phyloP scores from a whole-genome alignment of 495 filamentous ascomycete genomes.

The Apiosordaria backusii region DNA sequence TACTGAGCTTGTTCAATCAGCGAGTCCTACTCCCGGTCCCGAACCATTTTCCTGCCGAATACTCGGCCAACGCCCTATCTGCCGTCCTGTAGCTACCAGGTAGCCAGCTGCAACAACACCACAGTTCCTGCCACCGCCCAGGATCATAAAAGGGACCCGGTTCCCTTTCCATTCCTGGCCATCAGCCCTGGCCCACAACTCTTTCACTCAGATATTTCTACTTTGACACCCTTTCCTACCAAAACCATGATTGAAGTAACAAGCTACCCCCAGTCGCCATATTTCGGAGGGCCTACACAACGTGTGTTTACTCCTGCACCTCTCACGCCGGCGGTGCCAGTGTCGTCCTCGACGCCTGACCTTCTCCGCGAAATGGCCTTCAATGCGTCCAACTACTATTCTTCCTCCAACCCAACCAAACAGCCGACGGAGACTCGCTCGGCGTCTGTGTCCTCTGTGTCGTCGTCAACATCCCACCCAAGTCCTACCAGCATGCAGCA shows the following conservation, averaged over 20 bases:
- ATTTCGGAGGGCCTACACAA: conserved; percentile 18
- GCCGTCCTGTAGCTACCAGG: too few relatives aligned
- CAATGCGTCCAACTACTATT: conserved; percentile 10
- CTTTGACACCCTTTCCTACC: neutral
- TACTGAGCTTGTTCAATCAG: neutral
- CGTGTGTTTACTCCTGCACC: conserved; percentile 23
- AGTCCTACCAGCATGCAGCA: conserved; percentile 1
- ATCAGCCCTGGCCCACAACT: neutral
- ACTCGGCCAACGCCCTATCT: neutral
- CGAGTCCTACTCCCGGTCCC: neutral
- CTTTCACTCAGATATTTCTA: neutral
- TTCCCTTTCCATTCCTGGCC: conserved; percentile 1
- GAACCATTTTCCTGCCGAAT: neutral
- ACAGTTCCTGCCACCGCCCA: neutral
- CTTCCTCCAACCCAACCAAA: neutral
- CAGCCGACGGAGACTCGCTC: conserved; percentile 21
- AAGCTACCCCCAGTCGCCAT: conserved; percentile 17
- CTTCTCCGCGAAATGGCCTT: conserved; percentile 18
- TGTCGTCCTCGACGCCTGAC: conserved; percentile 10
- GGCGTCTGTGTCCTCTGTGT: conserved; percentile 24
- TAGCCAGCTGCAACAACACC: neutral
- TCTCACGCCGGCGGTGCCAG: neutral
- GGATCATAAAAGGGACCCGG: neutral
- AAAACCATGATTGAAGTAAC: conserved; percentile 27
- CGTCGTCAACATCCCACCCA: conserved; percentile 22